These are phyloP conservation scores for Typha latifolia DNA, from an alignment of 176 grass and related monocot genomes.

Conservation along the genomic window DNA sequence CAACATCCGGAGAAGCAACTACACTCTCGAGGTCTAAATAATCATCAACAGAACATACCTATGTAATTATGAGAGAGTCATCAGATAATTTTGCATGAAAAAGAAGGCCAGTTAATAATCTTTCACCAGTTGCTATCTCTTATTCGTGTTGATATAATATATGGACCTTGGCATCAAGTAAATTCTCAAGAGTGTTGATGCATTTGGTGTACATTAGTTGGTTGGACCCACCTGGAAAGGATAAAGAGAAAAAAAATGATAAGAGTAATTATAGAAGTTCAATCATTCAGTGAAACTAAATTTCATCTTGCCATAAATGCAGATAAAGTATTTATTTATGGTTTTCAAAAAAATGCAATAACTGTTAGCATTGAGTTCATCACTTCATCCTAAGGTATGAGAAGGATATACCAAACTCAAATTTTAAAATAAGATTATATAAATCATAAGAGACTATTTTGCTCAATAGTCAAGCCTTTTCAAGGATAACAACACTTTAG, in stretches of 20 bases:
- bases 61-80: slow-evolving; percentile 20
- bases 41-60: slow-evolving; percentile 73
- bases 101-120: background rate
- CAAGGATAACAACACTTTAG: background rate
- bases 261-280: background rate
- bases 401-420: too few relatives aligned
- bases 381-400: too few relatives aligned
- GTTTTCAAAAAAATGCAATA: too few relatives aligned
- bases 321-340: too few relatives aligned
- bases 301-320: too few relatives aligned
- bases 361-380: too few relatives aligned
- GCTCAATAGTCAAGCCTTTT: too few relatives aligned
- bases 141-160: background rate
- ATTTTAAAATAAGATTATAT: too few relatives aligned
- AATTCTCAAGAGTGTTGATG: slow-evolving; percentile 87
- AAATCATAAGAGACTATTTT: too few relatives aligned
- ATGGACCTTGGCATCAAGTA: slow-evolving; percentile 81
- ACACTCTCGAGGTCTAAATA: slow-evolving; percentile 70
- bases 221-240: slow-evolving; percentile 58
- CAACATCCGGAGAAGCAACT: slow-evolving; percentile 59
- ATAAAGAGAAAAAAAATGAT: slow-evolving; percentile 1
- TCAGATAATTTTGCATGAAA: background rate
- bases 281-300: too few relatives aligned
- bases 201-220: slow-evolving; percentile 73
- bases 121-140: background rate